A percentile compares a stretch with the other conserved stretches of the same genome.
Conservation (phyloP, 129 eudicot species). For the Centella asiatica region DNA sequence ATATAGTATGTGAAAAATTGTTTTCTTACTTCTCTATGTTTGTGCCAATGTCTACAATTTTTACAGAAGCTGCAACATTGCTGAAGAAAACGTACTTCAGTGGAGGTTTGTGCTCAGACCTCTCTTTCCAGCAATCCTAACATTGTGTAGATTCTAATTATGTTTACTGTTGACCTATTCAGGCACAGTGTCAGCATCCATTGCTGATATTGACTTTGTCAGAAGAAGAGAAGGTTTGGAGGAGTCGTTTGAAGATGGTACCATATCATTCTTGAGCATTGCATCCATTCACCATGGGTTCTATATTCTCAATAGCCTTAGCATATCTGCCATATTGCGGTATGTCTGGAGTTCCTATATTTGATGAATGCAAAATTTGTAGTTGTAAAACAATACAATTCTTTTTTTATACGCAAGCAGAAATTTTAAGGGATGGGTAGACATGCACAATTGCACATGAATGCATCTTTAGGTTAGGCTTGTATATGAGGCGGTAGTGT, state of each 20-base stretch:
- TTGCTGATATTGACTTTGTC: constrained; percentile 86
- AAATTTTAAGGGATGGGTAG: too few species aligned
- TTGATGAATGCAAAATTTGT: not conserved
- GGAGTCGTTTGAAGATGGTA: constrained; percentile 90
- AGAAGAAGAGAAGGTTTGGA: constrained; percentile 82
- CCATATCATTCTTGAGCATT: constrained; percentile 66
- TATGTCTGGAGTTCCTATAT: constrained; percentile 1
- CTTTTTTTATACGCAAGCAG: too few species aligned
- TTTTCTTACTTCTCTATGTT: not conserved
- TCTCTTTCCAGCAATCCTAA: not conserved
- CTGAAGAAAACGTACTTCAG: constrained; percentile 87
- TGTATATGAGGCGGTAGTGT: too few species aligned
- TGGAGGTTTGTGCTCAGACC: constrained; percentile 60
- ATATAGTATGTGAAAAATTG: not conserved
- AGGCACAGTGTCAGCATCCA: constrained; percentile 97
- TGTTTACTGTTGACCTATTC: constrained; percentile 6
- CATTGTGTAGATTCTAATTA: not conserved
- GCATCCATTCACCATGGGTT: constrained; percentile 82
- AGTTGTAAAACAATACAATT: too few species aligned
- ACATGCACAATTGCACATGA: too few species aligned
- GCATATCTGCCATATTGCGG: constrained; percentile 62
- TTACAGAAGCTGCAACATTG: constrained; percentile 65
- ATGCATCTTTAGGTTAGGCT: not conserved
- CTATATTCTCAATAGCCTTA: constrained; percentile 51
- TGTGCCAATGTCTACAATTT: not conserved